Percentiles rank a stretch among this genome's conserved stretches.
These are phyloP conservation scores for Globisporangium spinosum DNA, from an alignment of 352 stramenopile genomes.

Conservation along the genomic window DNA sequence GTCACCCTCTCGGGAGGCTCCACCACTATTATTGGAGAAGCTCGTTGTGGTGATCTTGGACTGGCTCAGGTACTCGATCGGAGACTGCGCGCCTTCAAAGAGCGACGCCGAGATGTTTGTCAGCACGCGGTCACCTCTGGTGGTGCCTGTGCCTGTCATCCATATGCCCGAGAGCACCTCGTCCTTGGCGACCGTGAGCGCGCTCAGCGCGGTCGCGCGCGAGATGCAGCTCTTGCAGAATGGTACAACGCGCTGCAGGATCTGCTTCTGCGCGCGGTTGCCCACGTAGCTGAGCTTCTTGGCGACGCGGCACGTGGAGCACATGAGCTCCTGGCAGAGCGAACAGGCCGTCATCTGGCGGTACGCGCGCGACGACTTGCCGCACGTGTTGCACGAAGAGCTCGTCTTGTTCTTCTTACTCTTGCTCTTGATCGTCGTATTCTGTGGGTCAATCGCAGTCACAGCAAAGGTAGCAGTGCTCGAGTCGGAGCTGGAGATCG, in stretches of 20 bases:
- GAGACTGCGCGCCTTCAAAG: neutral
- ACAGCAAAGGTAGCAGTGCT: neutral
- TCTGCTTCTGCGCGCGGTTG: constrained; percentile 5
- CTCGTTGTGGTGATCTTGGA: neutral
- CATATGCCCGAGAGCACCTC: constrained; percentile 9
- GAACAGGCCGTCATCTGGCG: constrained; percentile 6
- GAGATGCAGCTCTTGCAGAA: constrained; percentile 16
- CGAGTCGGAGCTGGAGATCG: neutral
- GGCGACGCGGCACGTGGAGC: constrained; percentile 11
- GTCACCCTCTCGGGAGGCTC: neutral
- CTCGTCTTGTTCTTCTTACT: neutral
- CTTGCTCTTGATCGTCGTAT: neutral
- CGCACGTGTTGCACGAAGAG: constrained; percentile 6
- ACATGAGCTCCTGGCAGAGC: constrained; percentile 10
- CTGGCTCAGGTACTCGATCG: neutral
- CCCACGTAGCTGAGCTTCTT: constrained; percentile 15
- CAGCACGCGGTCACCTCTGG: neutral
- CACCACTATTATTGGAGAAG: neutral
- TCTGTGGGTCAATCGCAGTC: neutral
- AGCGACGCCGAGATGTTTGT: neutral
- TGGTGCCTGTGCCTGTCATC: neutral
- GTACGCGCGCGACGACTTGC: constrained; percentile 2
- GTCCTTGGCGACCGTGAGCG: constrained; percentile 6
- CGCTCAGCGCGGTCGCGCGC: neutral
- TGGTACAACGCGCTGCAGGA: neutral